These are phyloP conservation scores for Salinomyces thailandicus DNA, from an alignment of 2,329 filamentous ascomycete genomes.

Conservation along the genomic window DNA sequence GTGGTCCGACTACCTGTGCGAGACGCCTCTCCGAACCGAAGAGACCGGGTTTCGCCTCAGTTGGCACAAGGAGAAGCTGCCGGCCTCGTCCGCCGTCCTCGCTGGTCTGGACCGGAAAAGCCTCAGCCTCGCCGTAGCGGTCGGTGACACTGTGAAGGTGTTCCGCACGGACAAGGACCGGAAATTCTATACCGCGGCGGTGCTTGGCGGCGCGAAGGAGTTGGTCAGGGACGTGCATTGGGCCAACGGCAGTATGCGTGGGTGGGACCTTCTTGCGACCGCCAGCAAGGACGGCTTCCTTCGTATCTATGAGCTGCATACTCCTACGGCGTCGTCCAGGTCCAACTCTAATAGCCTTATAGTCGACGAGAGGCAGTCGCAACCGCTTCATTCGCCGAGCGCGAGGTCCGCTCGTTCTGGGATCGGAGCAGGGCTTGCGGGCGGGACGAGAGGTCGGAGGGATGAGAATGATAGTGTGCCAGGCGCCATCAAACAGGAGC, in stretches of 20 bases:
- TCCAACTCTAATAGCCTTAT: constrained; percentile 11
- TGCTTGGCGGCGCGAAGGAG: constrained; percentile 61
- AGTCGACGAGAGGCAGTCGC: constrained; percentile 8
- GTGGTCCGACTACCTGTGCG: constrained; percentile 65
- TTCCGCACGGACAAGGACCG: constrained; percentile 67
- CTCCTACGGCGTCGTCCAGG: constrained; percentile 43
- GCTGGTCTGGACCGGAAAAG: constrained; percentile 74
- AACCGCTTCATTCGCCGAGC: background rate
- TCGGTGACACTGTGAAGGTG: constrained; percentile 71
- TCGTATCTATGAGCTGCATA: constrained; percentile 73
- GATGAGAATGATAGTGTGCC: constrained; percentile 46
- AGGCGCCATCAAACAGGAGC: constrained; percentile 55
- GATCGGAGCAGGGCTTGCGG: constrained; percentile 44
- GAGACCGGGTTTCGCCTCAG: constrained; percentile 77
- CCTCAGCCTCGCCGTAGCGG: constrained; percentile 71
- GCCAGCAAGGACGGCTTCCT: constrained; percentile 87
- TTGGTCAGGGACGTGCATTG: constrained; percentile 77
- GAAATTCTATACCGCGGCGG: constrained; percentile 75
- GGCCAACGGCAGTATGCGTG: constrained; percentile 83
- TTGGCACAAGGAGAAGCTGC: constrained; percentile 79
- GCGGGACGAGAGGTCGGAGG: constrained; percentile 38
- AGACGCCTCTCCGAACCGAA: constrained; percentile 63
- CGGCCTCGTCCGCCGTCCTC: constrained; percentile 64
- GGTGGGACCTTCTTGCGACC: constrained; percentile 82
- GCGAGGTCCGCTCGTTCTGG: constrained; percentile 32